phyloP scores from a whole-genome alignment of 2,329 filamentous ascomycete species.

The Pochonia chlamydosporia region DNA sequence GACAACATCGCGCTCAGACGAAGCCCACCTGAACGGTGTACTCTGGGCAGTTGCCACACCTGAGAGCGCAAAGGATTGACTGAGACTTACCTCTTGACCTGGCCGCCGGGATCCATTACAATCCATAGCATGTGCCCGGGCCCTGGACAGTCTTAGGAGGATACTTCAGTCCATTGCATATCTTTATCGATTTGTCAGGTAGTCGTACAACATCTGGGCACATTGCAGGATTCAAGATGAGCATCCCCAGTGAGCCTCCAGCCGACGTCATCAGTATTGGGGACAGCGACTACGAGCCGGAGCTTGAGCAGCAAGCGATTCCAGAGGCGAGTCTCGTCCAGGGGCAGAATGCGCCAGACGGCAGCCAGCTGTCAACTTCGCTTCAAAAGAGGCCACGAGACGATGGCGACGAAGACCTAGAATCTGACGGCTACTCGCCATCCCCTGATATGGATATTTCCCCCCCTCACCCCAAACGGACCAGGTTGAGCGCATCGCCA shows the following conservation, averaged over 20 bases:
- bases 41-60: no score
- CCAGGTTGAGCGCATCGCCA: conserved; percentile 10
- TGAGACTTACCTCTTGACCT: no score
- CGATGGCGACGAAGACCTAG: conserved; percentile 3
- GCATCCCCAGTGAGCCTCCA: neutral
- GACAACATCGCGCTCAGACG: no score
- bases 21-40: no score
- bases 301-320: neutral
- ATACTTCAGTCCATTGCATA: no score
- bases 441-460: neutral
- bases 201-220: no score
- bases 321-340: neutral
- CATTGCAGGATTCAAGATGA: conserved; percentile 4
- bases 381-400: conserved; percentile 3
- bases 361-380: neutral
- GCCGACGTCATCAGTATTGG: conserved; percentile 5
- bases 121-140: neutral
- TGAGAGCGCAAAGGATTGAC: no score
- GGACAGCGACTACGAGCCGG: conserved; percentile 5
- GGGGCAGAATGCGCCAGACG: no score
- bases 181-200: no score
- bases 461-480: conserved; percentile 14
- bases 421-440: conserved; percentile 6
- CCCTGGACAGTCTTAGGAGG: neutral
- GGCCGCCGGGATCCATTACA: no score